Conservation (phyloP, 2,329 filamentous ascomycete genomes). For the Elsinoe batatas region DNA sequence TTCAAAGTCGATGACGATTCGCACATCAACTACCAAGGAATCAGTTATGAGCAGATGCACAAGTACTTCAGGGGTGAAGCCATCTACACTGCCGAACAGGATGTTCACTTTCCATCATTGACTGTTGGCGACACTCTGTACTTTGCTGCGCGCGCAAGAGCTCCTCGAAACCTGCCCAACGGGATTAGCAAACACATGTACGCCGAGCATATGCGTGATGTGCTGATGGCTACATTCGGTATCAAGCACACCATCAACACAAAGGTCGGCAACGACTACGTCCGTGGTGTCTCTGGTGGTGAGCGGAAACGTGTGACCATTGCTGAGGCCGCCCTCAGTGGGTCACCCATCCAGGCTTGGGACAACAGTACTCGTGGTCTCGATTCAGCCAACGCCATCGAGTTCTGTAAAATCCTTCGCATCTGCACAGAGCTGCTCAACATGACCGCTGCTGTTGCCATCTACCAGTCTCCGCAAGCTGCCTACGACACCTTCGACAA, state of each 20-base stretch:
- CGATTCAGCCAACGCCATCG: conserved; percentile 65
- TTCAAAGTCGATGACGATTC: conserved; percentile 61
- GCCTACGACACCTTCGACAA: conserved; percentile 65
- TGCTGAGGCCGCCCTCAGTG: conserved; percentile 63
- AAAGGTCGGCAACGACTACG: conserved; percentile 62
- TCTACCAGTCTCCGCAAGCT: conserved; percentile 61
- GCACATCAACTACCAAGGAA: conserved; percentile 75
- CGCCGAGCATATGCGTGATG: conserved; percentile 56
- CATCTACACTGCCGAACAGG: conserved; percentile 78
- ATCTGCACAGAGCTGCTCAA: conserved; percentile 57
- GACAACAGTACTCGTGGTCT: conserved; percentile 68
- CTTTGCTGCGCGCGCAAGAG: conserved; percentile 63
- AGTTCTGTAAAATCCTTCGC: conserved; percentile 62
- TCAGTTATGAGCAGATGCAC: conserved; percentile 65
- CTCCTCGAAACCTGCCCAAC: conserved; percentile 51
- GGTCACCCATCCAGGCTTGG: conserved; percentile 57
- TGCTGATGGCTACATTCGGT: conserved; percentile 66
- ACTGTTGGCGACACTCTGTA: conserved; percentile 69
- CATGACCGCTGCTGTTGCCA: conserved; percentile 58
- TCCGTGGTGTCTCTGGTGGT: conserved; percentile 65
- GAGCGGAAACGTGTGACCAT: conserved; percentile 76
- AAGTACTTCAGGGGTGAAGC: conserved; percentile 70
- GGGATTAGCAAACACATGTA: conserved; percentile 48
- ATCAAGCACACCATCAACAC: conserved; percentile 60
- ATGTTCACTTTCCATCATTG: conserved; percentile 70